These are phyloP conservation scores for Maudiozyma barnettii DNA, from an alignment of 805 yeast genomes.

Conservation along the genomic window DNA sequence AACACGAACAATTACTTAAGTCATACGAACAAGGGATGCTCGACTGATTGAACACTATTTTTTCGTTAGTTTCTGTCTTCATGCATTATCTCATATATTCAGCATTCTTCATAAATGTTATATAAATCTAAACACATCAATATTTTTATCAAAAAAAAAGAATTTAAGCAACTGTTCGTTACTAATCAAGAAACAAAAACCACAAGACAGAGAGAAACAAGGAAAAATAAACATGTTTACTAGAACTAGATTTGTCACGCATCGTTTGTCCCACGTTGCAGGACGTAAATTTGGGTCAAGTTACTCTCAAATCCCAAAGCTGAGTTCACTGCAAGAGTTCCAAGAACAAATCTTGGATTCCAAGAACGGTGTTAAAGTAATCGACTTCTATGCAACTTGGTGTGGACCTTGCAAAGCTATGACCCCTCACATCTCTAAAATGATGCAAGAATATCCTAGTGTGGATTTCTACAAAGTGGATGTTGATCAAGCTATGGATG, in stretches of 20 bases:
- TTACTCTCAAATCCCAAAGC: constrained; percentile 27
- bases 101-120: not conserved
- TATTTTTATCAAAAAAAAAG: not conserved
- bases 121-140: too few species aligned
- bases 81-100: not conserved
- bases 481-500: constrained; percentile 52
- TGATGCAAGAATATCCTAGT: constrained; percentile 28
- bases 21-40: constrained; percentile 15
- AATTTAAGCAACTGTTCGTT: not conserved
- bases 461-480: constrained; percentile 62
- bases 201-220: too few species aligned
- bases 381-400: constrained; percentile 67
- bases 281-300: constrained; percentile 7
- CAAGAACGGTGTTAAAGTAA: constrained; percentile 35
- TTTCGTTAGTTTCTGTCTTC: not conserved
- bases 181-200: too few species aligned
- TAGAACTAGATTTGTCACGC: not conserved
- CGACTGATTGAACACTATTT: not conserved
- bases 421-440: constrained; percentile 44
- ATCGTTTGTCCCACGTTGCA: not conserved
- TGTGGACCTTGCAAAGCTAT: constrained; percentile 75
- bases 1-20: constrained; percentile 14
- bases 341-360: constrained; percentile 20
- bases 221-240: not conserved
- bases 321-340: constrained; percentile 31